A percentile compares a stretch with the other conserved stretches of the same genome.
phyloP scores from a whole-genome alignment of 352 stramenopile species.

The Globisporangium cylindrosporum region DNA sequence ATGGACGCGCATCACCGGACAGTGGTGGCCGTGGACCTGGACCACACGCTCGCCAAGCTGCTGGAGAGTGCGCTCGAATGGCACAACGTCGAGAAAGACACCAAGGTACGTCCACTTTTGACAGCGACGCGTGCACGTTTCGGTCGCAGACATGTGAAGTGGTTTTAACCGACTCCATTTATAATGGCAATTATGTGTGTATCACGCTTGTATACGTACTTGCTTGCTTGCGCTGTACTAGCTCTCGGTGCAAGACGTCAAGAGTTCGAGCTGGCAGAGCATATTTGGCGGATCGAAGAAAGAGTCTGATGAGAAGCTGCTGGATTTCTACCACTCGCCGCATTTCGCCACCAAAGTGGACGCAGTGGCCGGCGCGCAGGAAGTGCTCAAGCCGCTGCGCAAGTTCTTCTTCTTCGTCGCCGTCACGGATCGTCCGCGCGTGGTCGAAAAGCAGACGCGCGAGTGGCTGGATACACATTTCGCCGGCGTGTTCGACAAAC shows the following conservation, averaged over 20 bases:
- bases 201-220: not conserved
- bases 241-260: slow-evolving; percentile 21
- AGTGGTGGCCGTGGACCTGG: slow-evolving; percentile 58
- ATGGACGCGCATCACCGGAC: slow-evolving; percentile 30
- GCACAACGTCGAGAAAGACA: slow-evolving; percentile 44
- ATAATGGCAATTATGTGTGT: not conserved
- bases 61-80: slow-evolving; percentile 41
- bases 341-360: slow-evolving; percentile 37
- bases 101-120: slow-evolving; percentile 24
- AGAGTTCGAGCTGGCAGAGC: slow-evolving; percentile 29
- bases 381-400: slow-evolving; percentile 54
- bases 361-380: slow-evolving; percentile 26
- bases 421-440: slow-evolving; percentile 54
- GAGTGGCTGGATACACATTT: slow-evolving; percentile 74
- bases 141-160: not conserved
- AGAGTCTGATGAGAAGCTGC: slow-evolving; percentile 29
- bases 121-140: not conserved
- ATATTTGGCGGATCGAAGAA: slow-evolving; percentile 24
- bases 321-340: slow-evolving; percentile 51
- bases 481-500: slow-evolving; percentile 65
- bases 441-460: slow-evolving; percentile 61
- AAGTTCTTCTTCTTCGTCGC: slow-evolving; percentile 62
- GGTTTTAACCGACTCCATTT: not conserved
- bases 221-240: slow-evolving; percentile 1
- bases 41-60: slow-evolving; percentile 59